These are phyloP conservation scores for Solanum infundibuliforme DNA, from an alignment of 257 asterid species.

Conservation along the genomic window DNA sequence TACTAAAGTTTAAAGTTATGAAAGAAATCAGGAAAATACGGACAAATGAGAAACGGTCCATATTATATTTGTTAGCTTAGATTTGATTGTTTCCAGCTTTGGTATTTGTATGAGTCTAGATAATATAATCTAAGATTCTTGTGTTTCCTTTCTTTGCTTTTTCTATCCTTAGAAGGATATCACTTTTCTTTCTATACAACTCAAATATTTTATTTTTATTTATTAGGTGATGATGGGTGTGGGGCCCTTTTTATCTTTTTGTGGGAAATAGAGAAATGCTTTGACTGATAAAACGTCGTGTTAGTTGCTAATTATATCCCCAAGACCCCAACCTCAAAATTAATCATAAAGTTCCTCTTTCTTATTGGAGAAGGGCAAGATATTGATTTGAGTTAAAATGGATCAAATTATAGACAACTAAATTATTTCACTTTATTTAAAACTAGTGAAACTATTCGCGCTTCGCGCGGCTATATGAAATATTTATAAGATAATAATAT, in stretches of 20 bases:
- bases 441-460: no score
- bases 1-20: not conserved
- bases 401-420: no score
- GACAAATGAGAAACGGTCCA: not conserved
- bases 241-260: not conserved
- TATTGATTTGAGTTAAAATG: not conserved
- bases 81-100: not conserved
- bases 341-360: not conserved
- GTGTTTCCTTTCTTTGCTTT: not conserved
- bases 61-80: not conserved
- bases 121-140: not conserved
- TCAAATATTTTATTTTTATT: not conserved
- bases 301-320: not conserved
- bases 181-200: not conserved
- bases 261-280: not conserved
- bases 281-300: not conserved
- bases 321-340: not conserved
- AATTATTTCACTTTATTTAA: no score
- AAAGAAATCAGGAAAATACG: not conserved
- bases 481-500: no score
- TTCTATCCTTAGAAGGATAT: not conserved
- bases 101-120: not conserved
- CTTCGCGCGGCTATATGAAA: no score
- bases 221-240: not conserved
- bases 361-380: not conserved